Evolutionary conservation across 495 filamentous ascomycete genomes (phyloP).

Genomic region (Aspergillus carlsbadensis): DNA sequence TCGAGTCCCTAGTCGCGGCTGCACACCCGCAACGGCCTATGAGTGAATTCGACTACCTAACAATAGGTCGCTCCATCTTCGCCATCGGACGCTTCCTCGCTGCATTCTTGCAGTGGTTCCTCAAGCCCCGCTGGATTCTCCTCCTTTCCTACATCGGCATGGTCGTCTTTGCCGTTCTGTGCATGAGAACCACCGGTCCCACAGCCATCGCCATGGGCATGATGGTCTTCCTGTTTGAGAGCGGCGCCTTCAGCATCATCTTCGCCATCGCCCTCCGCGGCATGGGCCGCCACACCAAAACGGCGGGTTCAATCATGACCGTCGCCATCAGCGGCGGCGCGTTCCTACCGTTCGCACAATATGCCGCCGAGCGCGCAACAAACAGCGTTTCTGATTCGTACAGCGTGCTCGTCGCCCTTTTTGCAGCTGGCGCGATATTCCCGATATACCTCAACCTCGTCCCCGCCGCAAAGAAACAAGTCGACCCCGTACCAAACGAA

Average conservation of each 20-base stretch:
- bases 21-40: constrained; percentile 32
- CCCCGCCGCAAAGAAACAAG: constrained; percentile 57
- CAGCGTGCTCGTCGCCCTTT: constrained; percentile 58
- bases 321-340: constrained; percentile 57
- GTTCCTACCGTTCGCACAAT: constrained; percentile 55
- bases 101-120: constrained; percentile 50
- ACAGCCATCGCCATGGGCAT: constrained; percentile 50
- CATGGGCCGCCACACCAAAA: constrained; percentile 59
- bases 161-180: constrained; percentile 53
- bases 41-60: constrained; percentile 42
- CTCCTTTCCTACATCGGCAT: constrained; percentile 54
- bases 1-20: constrained; percentile 39
- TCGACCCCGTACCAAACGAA: constrained; percentile 55
- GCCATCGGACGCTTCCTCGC: constrained; percentile 62
- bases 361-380: constrained; percentile 38
- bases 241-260: constrained; percentile 60
- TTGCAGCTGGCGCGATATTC: constrained; percentile 55
- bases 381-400: constrained; percentile 47
- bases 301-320: constrained; percentile 52
- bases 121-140: constrained; percentile 65
- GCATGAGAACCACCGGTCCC: constrained; percentile 51
- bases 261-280: constrained; percentile 62
- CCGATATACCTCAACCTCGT: constrained; percentile 59
- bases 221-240: constrained; percentile 61
- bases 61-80: constrained; percentile 60